Evolutionary conservation across 768 basidiomycete genomes (phyloP).

Genomic region (Suillus weaverae): DNA sequence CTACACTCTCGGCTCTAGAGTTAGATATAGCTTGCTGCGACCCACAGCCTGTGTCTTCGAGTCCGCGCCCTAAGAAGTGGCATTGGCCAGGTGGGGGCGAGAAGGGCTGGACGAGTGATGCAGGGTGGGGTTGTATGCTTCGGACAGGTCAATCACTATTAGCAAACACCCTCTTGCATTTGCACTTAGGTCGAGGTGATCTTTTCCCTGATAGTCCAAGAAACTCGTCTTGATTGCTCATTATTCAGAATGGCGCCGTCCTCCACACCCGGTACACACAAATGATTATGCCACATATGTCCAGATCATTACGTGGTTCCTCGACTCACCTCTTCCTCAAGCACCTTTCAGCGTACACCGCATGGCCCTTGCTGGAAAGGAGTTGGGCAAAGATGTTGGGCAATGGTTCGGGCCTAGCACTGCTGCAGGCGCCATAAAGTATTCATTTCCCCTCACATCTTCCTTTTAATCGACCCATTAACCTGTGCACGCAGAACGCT

Average conservation of each 20-base stretch:
- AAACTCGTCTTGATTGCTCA: slow-evolving; percentile 13
- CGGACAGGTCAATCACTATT: slow-evolving; percentile 83
- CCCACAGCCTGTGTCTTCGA: slow-evolving; percentile 38
- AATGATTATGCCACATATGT: slow-evolving; percentile 84
- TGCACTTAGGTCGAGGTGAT: slow-evolving; percentile 74
- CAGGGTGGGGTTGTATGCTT: slow-evolving; percentile 93
- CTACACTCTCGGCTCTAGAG: slow-evolving; percentile 45
- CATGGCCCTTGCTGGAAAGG: slow-evolving; percentile 93
- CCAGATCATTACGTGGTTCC: slow-evolving; percentile 91
- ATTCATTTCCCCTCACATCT: slow-evolving; percentile 4
- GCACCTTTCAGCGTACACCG: slow-evolving; percentile 95
- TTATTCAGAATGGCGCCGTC: slow-evolving; percentile 78
- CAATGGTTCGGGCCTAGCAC: slow-evolving; percentile 99
- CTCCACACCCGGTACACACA: slow-evolving; percentile 57
- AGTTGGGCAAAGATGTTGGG: slow-evolving; percentile 92
- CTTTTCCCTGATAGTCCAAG: slow-evolving; percentile 6
- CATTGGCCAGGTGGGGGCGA: slow-evolving; percentile 64
- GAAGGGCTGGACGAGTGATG: slow-evolving; percentile 81
- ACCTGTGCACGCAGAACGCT: slow-evolving; percentile 54
- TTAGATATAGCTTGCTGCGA: slow-evolving; percentile 30
- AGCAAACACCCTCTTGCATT: slow-evolving; percentile 74
- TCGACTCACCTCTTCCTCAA: slow-evolving; percentile 81
- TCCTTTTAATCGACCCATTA: slow-evolving; percentile 2
- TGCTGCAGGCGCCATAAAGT: slow-evolving; percentile 97
- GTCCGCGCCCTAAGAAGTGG: slow-evolving; percentile 55